Percentiles rank a stretch among this genome's conserved stretches.
These are phyloP conservation scores for Hirschfeldia incana DNA, from an alignment of 345 rosid genomes.

Conservation along the genomic window DNA sequence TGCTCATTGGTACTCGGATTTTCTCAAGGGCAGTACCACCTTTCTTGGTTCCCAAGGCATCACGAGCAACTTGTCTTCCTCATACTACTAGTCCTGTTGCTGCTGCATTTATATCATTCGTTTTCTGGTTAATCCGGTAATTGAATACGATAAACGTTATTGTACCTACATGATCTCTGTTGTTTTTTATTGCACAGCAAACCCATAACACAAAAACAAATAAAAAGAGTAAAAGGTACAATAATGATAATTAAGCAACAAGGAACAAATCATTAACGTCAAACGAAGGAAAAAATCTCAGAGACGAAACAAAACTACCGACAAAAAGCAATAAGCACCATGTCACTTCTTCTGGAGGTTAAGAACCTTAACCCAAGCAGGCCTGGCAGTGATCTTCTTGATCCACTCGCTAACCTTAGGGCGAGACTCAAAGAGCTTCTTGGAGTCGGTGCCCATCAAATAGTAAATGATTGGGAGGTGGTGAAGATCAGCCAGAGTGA, in stretches of 20 bases:
- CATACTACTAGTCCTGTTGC: not conserved
- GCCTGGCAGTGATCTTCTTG: conserved; percentile 30
- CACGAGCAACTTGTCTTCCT: not conserved
- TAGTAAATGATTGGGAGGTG: conserved; percentile 43
- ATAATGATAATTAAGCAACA: not conserved
- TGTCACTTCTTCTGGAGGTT: conserved; percentile 30
- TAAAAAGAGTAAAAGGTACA: too few relatives aligned
- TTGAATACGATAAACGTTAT: not conserved
- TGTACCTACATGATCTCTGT: not conserved
- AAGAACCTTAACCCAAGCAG: conserved; percentile 41
- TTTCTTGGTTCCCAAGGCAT: not conserved
- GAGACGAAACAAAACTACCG: not conserved
- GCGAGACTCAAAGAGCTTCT: conserved; percentile 31
- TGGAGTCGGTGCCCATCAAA: conserved; percentile 42
- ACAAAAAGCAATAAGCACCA: too few relatives aligned
- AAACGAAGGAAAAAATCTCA: not conserved
- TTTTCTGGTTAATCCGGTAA: not conserved
- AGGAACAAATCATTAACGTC: not conserved
- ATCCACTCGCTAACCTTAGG: conserved; percentile 36
- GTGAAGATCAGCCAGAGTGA: conserved; percentile 53
- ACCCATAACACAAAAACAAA: too few relatives aligned
- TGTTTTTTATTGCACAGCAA: too few relatives aligned
- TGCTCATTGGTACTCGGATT: too few relatives aligned
- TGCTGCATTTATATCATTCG: not conserved
- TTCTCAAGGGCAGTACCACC: not conserved